Conservation (phyloP, 345 rosid species). For the rapeseed (Brassica napus) region DNA sequence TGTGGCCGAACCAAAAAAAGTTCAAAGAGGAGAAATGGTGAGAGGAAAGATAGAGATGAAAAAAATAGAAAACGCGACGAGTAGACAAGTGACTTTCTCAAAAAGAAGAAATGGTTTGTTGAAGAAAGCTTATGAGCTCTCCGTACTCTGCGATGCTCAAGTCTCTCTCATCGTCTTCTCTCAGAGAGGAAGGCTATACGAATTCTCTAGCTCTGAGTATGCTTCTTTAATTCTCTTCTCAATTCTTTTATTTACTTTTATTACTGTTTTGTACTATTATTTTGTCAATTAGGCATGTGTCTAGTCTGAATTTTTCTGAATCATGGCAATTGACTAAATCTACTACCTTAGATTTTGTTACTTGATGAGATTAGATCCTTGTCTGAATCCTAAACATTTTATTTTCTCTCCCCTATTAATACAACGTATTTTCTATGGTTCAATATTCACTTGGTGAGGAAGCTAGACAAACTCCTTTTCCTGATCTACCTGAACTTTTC, state of each 20-base stretch:
- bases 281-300: constrained; percentile 17
- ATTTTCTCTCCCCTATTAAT: background rate
- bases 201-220: constrained; percentile 38
- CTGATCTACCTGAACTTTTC: constrained; percentile 17
- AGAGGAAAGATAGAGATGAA: constrained; percentile 44
- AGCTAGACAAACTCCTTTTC: background rate
- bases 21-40: constrained; percentile 35
- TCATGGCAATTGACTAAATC: constrained; percentile 20
- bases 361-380: constrained; percentile 30
- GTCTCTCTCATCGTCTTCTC: constrained; percentile 40
- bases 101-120: constrained; percentile 41
- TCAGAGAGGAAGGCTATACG: constrained; percentile 38
- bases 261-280: background rate
- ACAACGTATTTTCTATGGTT: background rate
- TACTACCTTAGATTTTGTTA: constrained; percentile 11
- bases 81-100: constrained; percentile 43
- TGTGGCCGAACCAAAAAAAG: background rate
- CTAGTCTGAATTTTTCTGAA: constrained; percentile 27
- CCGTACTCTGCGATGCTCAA: constrained; percentile 43
- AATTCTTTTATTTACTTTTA: background rate
- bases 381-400: constrained; percentile 22
- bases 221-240: background rate
- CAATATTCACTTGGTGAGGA: background rate
- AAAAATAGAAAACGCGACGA: constrained; percentile 40
- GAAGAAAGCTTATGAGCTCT: constrained; percentile 44